These are phyloP conservation scores for Colletotrichum sp. DNA, from an alignment of 2,329 filamentous ascomycete species.

Conservation along the genomic window DNA sequence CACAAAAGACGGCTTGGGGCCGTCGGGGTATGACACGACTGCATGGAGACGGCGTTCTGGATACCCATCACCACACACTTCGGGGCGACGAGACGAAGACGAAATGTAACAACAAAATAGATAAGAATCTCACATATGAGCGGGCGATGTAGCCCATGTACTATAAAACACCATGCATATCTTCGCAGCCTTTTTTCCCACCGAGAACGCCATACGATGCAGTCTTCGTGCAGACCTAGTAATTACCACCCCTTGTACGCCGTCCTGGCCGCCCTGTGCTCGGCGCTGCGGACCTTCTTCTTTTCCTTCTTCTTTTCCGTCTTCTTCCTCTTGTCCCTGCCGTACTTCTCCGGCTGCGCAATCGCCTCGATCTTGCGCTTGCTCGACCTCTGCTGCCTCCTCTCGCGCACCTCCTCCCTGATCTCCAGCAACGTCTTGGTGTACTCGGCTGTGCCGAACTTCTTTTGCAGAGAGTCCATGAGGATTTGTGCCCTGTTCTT, in stretches of 20 bases:
- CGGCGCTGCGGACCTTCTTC: slow-evolving; percentile 77
- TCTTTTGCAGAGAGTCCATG: slow-evolving; percentile 83
- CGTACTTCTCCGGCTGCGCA: slow-evolving; percentile 78
- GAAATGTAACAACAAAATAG: slow-evolving; percentile 3
- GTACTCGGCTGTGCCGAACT: slow-evolving; percentile 81
- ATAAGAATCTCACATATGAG: slow-evolving; percentile 12
- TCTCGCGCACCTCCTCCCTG: slow-evolving; percentile 72
- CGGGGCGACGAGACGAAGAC: not conserved
- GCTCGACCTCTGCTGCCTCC: slow-evolving; percentile 74
- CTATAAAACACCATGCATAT: slow-evolving; percentile 7
- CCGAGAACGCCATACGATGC: slow-evolving; percentile 22
- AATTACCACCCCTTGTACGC: slow-evolving; percentile 63
- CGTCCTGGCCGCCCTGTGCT: slow-evolving; percentile 74
- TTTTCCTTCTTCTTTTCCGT: slow-evolving; percentile 84
- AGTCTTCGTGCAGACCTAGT: not conserved
- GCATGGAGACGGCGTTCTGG: slow-evolving; percentile 15
- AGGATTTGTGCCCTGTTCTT: slow-evolving; percentile 76
- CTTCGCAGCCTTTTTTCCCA: not conserved
- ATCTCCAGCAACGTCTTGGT: slow-evolving; percentile 76
- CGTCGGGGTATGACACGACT: not conserved
- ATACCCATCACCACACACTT: slow-evolving; percentile 5
- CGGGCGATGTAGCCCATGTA: slow-evolving; percentile 15
- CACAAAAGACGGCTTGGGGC: not conserved
- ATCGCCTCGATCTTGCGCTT: slow-evolving; percentile 94
- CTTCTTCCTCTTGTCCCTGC: slow-evolving; percentile 81